Evolutionary conservation across 306 rosid genomes (phyloP).

Genomic region (Aeschynomene evenia): DNA sequence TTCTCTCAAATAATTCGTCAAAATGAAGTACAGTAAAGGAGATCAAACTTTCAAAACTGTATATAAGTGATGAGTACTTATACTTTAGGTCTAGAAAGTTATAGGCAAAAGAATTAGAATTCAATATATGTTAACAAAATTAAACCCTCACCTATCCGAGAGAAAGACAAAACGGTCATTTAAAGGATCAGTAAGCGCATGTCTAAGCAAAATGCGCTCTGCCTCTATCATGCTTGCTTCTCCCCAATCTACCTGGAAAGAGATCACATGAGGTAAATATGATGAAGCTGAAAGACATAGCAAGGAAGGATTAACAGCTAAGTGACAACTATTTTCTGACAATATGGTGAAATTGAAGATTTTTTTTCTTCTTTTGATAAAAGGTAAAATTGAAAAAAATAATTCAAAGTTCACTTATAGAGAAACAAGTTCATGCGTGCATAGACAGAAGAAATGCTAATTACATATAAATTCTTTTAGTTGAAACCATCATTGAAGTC

Average conservation of each 20-base stretch:
- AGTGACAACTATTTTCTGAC: neutral
- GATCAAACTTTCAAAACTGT: neutral
- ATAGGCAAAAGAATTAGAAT: conserved; percentile 10
- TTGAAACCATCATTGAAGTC: conserved; percentile 3
- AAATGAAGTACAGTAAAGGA: neutral
- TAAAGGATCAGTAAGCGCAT: conserved; percentile 78
- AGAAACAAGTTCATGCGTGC: neutral
- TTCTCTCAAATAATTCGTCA: conserved; percentile 18
- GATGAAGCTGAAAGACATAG: conserved; percentile 28
- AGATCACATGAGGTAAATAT: conserved; percentile 30
- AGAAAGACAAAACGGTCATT: conserved; percentile 93
- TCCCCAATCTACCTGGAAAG: conserved; percentile 97
- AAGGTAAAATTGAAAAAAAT: neutral
- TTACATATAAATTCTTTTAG: neutral
- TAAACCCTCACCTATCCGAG: conserved; percentile 91
- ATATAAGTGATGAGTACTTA: neutral
- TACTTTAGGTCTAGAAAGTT: conserved; percentile 2
- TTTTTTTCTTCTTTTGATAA: too few relatives aligned
- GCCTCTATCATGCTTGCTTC: conserved; percentile 97
- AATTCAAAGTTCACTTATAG: conserved; percentile 18
- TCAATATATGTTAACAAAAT: conserved; percentile 24
- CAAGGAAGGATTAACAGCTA: neutral
- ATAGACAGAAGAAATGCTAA: neutral
- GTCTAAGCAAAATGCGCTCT: conserved; percentile 78
- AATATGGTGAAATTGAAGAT: neutral